These are phyloP conservation scores for Aureobasidium sp. DNA, from an alignment of 2,329 filamentous ascomycete genomes.

Conservation along the genomic window DNA sequence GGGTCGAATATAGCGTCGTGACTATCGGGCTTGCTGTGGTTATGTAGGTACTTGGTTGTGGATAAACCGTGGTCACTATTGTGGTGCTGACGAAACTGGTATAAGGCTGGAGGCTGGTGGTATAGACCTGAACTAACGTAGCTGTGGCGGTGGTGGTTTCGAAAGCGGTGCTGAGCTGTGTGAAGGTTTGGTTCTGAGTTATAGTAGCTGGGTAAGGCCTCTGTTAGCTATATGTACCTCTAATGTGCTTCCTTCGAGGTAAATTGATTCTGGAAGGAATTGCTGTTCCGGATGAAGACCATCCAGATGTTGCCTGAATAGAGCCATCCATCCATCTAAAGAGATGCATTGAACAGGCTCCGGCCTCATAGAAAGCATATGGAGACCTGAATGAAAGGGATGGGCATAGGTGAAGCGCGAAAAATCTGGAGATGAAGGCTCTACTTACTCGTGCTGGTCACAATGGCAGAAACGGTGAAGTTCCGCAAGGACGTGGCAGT, in stretches of 20 bases:
- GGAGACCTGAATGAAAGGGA: no score
- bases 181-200: not conserved
- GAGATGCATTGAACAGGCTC: no score
- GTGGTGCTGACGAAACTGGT: not conserved
- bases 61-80: not conserved
- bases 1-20: not conserved
- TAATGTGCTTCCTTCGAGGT: not conserved
- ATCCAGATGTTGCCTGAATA: not conserved
- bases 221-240: not conserved
- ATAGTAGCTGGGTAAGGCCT: not conserved
- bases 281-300: not conserved
- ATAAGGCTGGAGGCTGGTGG: not conserved
- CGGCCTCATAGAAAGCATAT: not conserved
- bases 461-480: not conserved
- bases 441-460: conserved; percentile 3
- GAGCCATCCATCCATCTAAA: not conserved
- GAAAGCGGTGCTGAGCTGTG: not conserved
- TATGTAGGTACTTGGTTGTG: not conserved
- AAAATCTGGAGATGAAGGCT: not conserved
- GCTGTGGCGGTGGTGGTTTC: not conserved
- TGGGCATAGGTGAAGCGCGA: no score
- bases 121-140: not conserved
- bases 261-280: not conserved
- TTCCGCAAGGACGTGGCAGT: not conserved
- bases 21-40: not conserved